A percentile compares a stretch with the other conserved stretches of the same genome.
Conservation (phyloP, 2,329 filamentous ascomycete genomes). For the Elsinoe ampelina region DNA sequence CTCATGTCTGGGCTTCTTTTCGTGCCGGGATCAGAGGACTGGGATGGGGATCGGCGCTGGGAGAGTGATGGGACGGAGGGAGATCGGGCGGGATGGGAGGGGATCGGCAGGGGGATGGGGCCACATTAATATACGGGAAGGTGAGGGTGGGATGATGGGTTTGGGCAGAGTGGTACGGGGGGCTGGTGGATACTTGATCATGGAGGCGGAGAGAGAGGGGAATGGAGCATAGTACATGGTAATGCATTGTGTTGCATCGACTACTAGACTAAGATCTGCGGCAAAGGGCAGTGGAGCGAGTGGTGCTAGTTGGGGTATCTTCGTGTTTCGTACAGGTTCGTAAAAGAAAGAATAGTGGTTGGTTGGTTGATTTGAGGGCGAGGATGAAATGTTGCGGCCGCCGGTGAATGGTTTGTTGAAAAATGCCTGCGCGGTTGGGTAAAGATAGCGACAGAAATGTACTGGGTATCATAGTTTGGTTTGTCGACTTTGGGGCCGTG, state of each 20-base stretch:
- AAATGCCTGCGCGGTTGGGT: constrained; percentile 3
- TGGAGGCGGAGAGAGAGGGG: not conserved
- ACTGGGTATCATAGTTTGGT: constrained; percentile 10
- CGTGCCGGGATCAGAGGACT: no score
- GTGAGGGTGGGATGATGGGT: no score
- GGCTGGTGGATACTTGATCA: no score
- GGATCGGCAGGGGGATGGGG: no score
- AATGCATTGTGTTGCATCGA: constrained; percentile 4
- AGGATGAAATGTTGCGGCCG: not conserved
- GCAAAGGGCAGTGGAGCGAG: constrained; percentile 3
- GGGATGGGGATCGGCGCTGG: no score
- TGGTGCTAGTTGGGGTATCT: constrained; percentile 8
- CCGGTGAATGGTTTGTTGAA: constrained; percentile 5
- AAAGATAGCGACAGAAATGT: constrained; percentile 3
- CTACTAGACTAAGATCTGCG: constrained; percentile 9
- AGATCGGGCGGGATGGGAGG: no score
- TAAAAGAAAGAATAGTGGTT: constrained; percentile 6
- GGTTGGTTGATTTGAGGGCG: not conserved
- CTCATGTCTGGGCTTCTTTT: no score
- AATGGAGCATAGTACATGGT: not conserved
- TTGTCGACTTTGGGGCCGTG: not conserved
- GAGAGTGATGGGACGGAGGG: no score
- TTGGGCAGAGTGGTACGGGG: no score
- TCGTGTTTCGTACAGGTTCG: constrained; percentile 1
- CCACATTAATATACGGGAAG: no score